A percentile compares a stretch with the other conserved stretches of the same genome.
Conservation (phyloP, 192 early-diverging fungal genomes). For the Backusella parvicylindrica region DNA sequence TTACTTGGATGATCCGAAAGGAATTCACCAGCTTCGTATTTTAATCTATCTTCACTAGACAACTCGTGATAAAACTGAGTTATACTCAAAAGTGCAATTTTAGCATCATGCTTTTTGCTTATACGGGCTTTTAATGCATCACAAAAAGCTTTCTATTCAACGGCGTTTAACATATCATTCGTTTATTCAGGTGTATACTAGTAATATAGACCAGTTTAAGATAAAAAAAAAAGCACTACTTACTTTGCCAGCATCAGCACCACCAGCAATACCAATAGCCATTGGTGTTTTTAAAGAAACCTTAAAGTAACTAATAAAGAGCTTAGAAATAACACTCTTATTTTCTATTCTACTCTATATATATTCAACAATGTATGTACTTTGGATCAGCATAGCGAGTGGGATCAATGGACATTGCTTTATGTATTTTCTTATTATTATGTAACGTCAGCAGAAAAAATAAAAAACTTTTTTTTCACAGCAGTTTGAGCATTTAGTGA, state of each 20-base stretch:
- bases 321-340: not conserved
- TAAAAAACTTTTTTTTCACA: not conserved
- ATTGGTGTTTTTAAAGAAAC: conserved; percentile 36
- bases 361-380: conserved; percentile 3
- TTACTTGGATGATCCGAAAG: conserved; percentile 67
- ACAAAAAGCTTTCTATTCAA: conserved; percentile 25
- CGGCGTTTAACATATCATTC: conserved; percentile 13
- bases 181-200: not conserved
- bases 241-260: conserved; percentile 47
- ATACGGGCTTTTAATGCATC: conserved; percentile 6
- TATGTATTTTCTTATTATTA: not conserved
- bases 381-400: conserved; percentile 12
- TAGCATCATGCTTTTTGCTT: conserved; percentile 6
- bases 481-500: not conserved
- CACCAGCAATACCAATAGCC: conserved; percentile 52
- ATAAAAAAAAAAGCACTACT: not conserved
- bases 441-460: not conserved
- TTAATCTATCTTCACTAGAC: conserved; percentile 45
- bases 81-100: conserved; percentile 55
- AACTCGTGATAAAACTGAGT: conserved; percentile 67
- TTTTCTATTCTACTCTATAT: not conserved
- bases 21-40: conserved; percentile 47
- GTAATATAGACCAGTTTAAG: too few relatives aligned
- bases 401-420: conserved; percentile 19
- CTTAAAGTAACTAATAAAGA: conserved; percentile 20